Evolutionary conservation across 768 basidiomycete species (phyloP).

Genomic region (Leccinum uliginosum): DNA sequence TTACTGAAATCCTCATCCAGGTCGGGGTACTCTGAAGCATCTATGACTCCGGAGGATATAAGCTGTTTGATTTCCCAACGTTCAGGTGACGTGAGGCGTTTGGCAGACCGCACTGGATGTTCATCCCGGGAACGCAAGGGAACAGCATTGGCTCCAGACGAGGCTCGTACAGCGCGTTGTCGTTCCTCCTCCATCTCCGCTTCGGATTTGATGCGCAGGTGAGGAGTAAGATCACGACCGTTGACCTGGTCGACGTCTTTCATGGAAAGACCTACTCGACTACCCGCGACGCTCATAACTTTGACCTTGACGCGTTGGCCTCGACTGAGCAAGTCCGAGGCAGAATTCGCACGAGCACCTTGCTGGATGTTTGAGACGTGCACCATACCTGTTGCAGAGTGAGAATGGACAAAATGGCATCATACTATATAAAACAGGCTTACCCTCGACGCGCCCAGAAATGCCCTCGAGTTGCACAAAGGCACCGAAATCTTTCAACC

Average conservation of each 20-base stretch:
- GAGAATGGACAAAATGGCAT: neutral
- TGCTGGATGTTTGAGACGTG: slow-evolving; percentile 91
- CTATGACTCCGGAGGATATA: slow-evolving; percentile 90
- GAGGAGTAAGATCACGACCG: slow-evolving; percentile 90
- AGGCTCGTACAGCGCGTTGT: slow-evolving; percentile 52
- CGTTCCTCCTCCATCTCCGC: slow-evolving; percentile 88
- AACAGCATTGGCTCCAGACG: slow-evolving; percentile 83
- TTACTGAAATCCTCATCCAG: slow-evolving; percentile 82
- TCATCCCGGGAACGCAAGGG: slow-evolving; percentile 59
- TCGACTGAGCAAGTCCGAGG: slow-evolving; percentile 80
- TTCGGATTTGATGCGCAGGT: slow-evolving; percentile 90
- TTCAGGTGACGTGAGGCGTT: slow-evolving; percentile 91
- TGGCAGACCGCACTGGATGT: slow-evolving; percentile 66
- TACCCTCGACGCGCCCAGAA: slow-evolving; percentile 83
- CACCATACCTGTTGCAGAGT: slow-evolving; percentile 72
- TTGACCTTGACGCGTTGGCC: slow-evolving; percentile 91
- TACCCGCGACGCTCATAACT: slow-evolving; percentile 89
- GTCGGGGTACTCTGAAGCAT: slow-evolving; percentile 91
- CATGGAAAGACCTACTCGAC: slow-evolving; percentile 85
- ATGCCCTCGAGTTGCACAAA: slow-evolving; percentile 91
- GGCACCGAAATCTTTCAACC: slow-evolving; percentile 92
- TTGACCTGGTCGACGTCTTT: slow-evolving; percentile 93
- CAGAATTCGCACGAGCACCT: slow-evolving; percentile 80
- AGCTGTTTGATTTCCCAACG: slow-evolving; percentile 99
- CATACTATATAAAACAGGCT: slow-evolving; percentile 19